A percentile compares a stretch with the other conserved stretches of the same genome.
phyloP scores from a whole-genome alignment of 495 filamentous ascomycete genomes.

The Aspergillus leporis region DNA sequence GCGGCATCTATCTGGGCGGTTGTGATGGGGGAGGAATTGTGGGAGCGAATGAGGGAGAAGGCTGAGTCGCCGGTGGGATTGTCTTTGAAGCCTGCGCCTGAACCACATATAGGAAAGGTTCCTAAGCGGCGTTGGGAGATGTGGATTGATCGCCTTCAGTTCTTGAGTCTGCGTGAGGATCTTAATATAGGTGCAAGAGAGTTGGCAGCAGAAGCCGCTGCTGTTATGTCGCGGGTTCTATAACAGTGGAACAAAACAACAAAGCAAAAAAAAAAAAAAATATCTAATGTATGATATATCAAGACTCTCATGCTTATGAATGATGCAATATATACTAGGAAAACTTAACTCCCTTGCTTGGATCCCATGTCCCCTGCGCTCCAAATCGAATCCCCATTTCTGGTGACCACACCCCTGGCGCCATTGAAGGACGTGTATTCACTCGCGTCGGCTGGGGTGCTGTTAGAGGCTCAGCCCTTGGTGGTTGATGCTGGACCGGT shows the following conservation, averaged over 20 bases:
- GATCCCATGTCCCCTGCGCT: slow-evolving; percentile 55
- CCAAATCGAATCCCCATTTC: slow-evolving; percentile 79
- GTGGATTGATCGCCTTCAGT: slow-evolving; percentile 20
- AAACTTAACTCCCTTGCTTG: slow-evolving; percentile 63
- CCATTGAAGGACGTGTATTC: slow-evolving; percentile 54
- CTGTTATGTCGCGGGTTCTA: slow-evolving; percentile 22
- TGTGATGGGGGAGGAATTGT: slow-evolving; percentile 31
- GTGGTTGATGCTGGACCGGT: slow-evolving; percentile 15
- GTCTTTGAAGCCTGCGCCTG: slow-evolving; percentile 6
- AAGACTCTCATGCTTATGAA: neutral
- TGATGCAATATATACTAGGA: slow-evolving; percentile 34
- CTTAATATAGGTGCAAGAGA: slow-evolving; percentile 18
- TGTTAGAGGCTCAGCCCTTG: slow-evolving; percentile 41
- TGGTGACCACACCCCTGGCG: slow-evolving; percentile 71
- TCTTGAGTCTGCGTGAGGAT: slow-evolving; percentile 20
- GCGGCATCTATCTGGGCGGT: slow-evolving; percentile 20
- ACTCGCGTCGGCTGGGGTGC: slow-evolving; percentile 56
- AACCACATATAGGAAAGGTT: slow-evolving; percentile 5
- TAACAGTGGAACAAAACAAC: neutral
- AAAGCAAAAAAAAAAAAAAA: neutral
- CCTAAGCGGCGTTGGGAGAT: slow-evolving; percentile 14
- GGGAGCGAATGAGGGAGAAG: slow-evolving; percentile 20
- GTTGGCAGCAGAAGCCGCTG: slow-evolving; percentile 24
- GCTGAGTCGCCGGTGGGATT: slow-evolving; percentile 8
- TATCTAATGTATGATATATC: slow-evolving; percentile 2